A percentile compares a stretch with the other conserved stretches of the same genome.
Evolutionary conservation across 1,284 basidiomycete genomes (phyloP).

Genomic region (Cystobasidiaceae sp.): DNA sequence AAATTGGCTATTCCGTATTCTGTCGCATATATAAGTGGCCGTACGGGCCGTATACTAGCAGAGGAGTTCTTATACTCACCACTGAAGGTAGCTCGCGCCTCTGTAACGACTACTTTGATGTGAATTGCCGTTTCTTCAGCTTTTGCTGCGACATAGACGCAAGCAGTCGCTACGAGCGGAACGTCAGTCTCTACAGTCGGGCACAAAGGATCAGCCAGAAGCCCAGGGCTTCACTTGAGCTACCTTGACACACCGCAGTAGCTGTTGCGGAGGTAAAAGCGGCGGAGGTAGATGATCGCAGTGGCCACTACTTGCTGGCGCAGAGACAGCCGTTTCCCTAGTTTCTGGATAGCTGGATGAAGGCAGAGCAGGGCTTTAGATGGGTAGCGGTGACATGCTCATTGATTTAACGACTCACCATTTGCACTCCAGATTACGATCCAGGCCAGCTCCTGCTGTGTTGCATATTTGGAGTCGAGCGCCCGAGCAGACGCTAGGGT

Average conservation of each 20-base stretch:
- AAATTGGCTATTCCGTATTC: constrained; percentile 61
- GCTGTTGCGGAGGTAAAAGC: constrained; percentile 90
- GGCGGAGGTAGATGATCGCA: constrained; percentile 83
- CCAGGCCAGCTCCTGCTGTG: constrained; percentile 68
- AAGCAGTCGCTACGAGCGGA: constrained; percentile 84
- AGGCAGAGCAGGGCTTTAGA: not conserved
- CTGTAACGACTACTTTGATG: constrained; percentile 84
- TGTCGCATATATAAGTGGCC: no score
- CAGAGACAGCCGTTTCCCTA: constrained; percentile 76
- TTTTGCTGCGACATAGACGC: constrained; percentile 92
- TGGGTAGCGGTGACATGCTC: not conserved
- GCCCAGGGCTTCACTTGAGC: no score
- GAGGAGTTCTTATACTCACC: no score
- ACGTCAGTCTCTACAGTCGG: constrained; percentile 68
- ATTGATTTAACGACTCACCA: constrained; percentile 52
- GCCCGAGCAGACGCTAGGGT: constrained; percentile 65
- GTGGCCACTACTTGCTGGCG: constrained; percentile 88
- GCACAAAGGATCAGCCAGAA: no score
- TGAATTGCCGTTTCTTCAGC: constrained; percentile 93
- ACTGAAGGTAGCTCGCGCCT: constrained; percentile 70
- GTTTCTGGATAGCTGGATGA: constrained; percentile 67
- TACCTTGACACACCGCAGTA: constrained; percentile 55
- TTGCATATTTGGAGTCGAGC: constrained; percentile 70
- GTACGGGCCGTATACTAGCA: no score
- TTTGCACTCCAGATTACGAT: constrained; percentile 79